Evolutionary conservation across 176 grass and related monocot genomes (phyloP).

Genomic region (Aechmea fasciata): DNA sequence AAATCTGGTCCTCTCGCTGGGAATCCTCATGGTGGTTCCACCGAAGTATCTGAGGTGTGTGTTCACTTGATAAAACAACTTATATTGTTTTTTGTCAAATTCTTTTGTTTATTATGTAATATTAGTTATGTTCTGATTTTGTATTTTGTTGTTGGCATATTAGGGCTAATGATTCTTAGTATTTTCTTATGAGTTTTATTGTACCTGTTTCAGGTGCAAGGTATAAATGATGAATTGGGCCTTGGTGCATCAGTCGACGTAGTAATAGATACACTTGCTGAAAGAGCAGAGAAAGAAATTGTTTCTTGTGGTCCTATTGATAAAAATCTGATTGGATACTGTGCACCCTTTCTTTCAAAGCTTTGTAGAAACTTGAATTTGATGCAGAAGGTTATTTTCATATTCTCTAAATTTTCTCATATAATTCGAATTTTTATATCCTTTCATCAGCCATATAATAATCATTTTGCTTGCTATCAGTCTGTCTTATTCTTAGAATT

Average conservation of each 20-base stretch:
- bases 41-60: conserved; percentile 49
- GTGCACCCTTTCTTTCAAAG: conserved; percentile 73
- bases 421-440: conserved; percentile 8
- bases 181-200: conserved; percentile 18
- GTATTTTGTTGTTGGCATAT: too few relatives aligned
- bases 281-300: conserved; percentile 82
- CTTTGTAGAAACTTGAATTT: conserved; percentile 71
- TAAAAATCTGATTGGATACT: conserved; percentile 73
- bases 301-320: conserved; percentile 45
- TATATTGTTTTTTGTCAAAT: background rate
- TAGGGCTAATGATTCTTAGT: too few relatives aligned
- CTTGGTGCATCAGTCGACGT: conserved; percentile 58
- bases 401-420: background rate
- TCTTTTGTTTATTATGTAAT: background rate
- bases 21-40: conserved; percentile 15
- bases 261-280: conserved; percentile 69
- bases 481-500: background rate
- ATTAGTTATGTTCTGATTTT: background rate
- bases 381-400: conserved; percentile 61
- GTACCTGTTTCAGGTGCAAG: conserved; percentile 28
- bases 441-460: conserved; percentile 1
- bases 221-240: conserved; percentile 95
- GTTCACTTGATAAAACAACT: background rate
- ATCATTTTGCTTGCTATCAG: background rate
- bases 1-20: conserved; percentile 29